Base-by-base conservation (phyloP, 257 asterid genomes). In the Solanum appendiculatum region DNA sequence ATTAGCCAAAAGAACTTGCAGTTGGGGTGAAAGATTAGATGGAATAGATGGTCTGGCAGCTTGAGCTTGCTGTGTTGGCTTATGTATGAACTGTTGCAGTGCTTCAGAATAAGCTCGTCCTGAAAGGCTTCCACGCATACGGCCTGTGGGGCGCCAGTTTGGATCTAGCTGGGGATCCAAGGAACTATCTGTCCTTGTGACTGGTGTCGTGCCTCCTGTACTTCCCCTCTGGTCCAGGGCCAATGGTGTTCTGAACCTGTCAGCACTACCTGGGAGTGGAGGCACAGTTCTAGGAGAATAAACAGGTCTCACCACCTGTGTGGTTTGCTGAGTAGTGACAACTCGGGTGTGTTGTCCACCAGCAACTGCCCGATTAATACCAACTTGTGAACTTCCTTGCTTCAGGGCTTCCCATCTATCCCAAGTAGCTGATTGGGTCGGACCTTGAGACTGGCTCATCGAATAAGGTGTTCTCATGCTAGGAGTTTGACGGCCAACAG, bases 1-100 rank as follows among this genome's bases (percentile, higher is more conserved):
- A 64, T 88, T 89, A 18, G 93, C 91, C 90, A 87, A 37, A 44
- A 74, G 68, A 29, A 86, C 81, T 29, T 90, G 92, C 85, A 90
- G 40, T 37, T 87, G 91, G 9, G 93, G 66, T 13, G 89, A 85
- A 34, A 88, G 88, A 85, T 75, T 75, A 77, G 89, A 60, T 12
- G 90, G 88, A 39, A 85, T 84, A 68, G 85, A 86, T 33, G 96
- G 92, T 60, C 86, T 80, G 34, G 88, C 86, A 85, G 89, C 86
- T 88, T 92, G 96, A 84, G 91, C 85, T 68, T 91, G 92, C 83
- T 88, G 95, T 60, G 80, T 91, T 82, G 98, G 95, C 85, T 86
- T 92, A 83, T 78, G 84, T 74, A 92, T 90, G 83, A 8, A 86
- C 83, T 87, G 93, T 77, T 88, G 66, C 40, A 81, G 39, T 54